A percentile compares a stretch with the other conserved stretches of the same genome.
phyloP scores from a whole-genome alignment of 495 filamentous ascomycete species.

The Rhypophila decipiens region DNA sequence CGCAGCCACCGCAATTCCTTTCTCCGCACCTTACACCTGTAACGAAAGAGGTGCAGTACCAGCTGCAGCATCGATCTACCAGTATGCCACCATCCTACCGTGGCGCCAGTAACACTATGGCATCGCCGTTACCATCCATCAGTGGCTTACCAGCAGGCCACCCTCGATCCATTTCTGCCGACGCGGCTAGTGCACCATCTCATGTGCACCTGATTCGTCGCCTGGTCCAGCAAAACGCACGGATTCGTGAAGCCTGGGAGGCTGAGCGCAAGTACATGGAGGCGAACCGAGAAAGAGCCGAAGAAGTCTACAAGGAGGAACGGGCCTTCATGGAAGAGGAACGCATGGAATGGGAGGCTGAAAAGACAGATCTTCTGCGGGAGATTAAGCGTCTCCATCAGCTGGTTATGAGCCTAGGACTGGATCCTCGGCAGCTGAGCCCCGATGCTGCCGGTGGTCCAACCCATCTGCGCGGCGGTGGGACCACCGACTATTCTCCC shows the following conservation, averaged over 20 bases:
- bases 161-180: slow-evolving; percentile 16
- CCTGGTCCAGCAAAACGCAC: slow-evolving; percentile 32
- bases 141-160: slow-evolving; percentile 15
- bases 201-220: slow-evolving; percentile 29
- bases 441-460: slow-evolving; percentile 10
- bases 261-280: slow-evolving; percentile 39
- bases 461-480: slow-evolving; percentile 20
- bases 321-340: slow-evolving; percentile 40
- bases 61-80: slow-evolving; percentile 18
- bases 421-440: slow-evolving; percentile 11
- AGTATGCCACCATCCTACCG: slow-evolving; percentile 15
- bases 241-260: slow-evolving; percentile 38
- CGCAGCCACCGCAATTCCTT: slow-evolving; percentile 16
- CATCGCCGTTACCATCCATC: slow-evolving; percentile 7
- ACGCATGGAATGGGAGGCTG: slow-evolving; percentile 31
- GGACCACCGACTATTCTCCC: slow-evolving; percentile 13
- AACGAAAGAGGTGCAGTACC: slow-evolving; percentile 5
- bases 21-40: slow-evolving; percentile 17
- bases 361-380: slow-evolving; percentile 21
- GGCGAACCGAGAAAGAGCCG: slow-evolving; percentile 36
- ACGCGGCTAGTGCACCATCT: slow-evolving; percentile 16
- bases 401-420: slow-evolving; percentile 19
- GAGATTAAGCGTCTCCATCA: slow-evolving; percentile 26
- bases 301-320: slow-evolving; percentile 41
- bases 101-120: background rate